Base-by-base conservation (phyloP, 192 early-diverging fungal species). In the Coemansia sp. region DNA sequence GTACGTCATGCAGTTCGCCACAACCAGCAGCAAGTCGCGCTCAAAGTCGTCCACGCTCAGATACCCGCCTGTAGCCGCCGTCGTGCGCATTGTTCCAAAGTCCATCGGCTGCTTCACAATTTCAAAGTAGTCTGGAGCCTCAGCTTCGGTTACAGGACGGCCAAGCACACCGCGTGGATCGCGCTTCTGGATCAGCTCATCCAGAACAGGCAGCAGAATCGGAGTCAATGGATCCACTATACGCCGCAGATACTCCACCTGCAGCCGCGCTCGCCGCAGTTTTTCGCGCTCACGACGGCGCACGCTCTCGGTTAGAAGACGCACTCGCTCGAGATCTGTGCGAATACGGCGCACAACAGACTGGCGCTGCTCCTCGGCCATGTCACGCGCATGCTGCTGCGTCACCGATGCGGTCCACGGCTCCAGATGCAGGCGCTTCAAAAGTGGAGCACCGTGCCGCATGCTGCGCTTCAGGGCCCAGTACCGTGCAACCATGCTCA, bases 361-460 rank as follows among this genome's bases (percentile, higher is more conserved):
- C 50, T 87, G 84, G 40, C 88, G 84, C 54, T 87, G 87, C 5
- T 83, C 83, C 51, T 89, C 88, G 36, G 86, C 86, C 64, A 90
- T 85, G 56, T 94, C 93, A 14, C 87, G 84, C 25, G 92, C 90
- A 31, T 90, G 86, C 59, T 88, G 84, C 71, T 86, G 81, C 17
- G 88, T 84, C 1, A 85, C 86, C 28, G 90, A 92, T 1, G 93
- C 92, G 1, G 93, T 96, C 95, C 93, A 96, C 11, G 94, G 94
- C 85, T 98, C 96, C 67, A 99, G 76, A 68, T 98, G 94, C 25
- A 99, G 81, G 50, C 97, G 85, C 71, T 98, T 98, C 36, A 99
- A 76, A 5, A 99, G 82, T 1, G 97, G 93, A 2, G 95, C 94
- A 1, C 97, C 97, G 23, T 93, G 85, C 18, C 96, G 72, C n/a